A percentile compares a stretch with the other conserved stretches of the same genome.
Conservation (phyloP, 148 eudicot genomes). For the Rhododendron molle region DNA sequence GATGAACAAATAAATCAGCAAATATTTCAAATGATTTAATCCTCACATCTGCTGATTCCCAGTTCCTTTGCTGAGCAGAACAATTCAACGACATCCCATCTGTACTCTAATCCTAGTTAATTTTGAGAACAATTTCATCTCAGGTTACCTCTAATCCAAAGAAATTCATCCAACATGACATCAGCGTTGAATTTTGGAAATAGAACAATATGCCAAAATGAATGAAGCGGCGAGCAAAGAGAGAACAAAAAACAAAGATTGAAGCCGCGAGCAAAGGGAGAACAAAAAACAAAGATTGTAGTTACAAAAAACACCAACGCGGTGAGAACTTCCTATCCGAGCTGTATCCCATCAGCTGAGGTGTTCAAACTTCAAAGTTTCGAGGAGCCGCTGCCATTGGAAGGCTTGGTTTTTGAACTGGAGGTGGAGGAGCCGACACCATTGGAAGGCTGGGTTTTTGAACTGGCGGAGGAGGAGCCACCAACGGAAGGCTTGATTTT, state of each 20-base stretch:
- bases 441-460: neutral
- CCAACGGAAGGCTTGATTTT: slow-evolving; percentile 26
- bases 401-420: neutral
- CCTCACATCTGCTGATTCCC: neutral
- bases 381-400: neutral
- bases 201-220: slow-evolving; percentile 3
- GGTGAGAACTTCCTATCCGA: slow-evolving; percentile 1
- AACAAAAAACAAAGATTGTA: neutral
- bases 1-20: neutral
- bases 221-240: slow-evolving; percentile 7
- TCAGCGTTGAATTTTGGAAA: neutral
- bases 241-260: no score
- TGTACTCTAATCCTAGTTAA: neutral
- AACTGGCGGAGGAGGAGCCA: slow-evolving; percentile 13
- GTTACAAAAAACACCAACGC: slow-evolving; percentile 14
- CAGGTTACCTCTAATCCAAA: neutral
- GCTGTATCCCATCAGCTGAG: slow-evolving; percentile 25
- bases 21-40: neutral
- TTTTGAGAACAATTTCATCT: neutral
- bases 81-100: neutral
- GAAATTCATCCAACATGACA: slow-evolving; percentile 4
- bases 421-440: neutral
- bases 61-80: neutral
- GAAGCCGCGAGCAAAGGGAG: slow-evolving; percentile 1
- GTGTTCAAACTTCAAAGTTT: slow-evolving; percentile 27